Evolutionary conservation across 352 stramenopile species (phyloP).

Genomic region (Nothophytophthora sp.): DNA sequence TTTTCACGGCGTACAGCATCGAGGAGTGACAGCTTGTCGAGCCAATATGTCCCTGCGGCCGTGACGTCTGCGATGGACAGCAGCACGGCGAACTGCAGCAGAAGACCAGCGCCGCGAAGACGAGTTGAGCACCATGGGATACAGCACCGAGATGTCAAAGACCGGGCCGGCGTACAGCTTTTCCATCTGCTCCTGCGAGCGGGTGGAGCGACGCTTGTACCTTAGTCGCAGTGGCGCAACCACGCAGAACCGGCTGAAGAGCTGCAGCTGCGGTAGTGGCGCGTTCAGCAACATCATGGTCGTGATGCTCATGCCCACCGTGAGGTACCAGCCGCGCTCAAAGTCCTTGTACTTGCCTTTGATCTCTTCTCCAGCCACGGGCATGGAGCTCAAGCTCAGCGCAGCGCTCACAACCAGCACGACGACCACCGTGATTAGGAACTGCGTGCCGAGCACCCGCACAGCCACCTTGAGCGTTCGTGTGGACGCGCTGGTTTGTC

Average conservation of each 20-base stretch:
- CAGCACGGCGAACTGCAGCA: slow-evolving; percentile 51
- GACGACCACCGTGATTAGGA: slow-evolving; percentile 61
- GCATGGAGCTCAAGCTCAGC: slow-evolving; percentile 24
- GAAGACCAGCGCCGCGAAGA: slow-evolving; percentile 65
- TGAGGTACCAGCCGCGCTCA: slow-evolving; percentile 53
- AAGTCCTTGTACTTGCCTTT: slow-evolving; percentile 54
- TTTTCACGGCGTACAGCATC: slow-evolving; percentile 51
- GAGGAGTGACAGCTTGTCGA: slow-evolving; percentile 58
- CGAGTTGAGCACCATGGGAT: slow-evolving; percentile 63
- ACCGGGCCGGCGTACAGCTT: slow-evolving; percentile 41
- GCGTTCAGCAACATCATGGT: slow-evolving; percentile 61
- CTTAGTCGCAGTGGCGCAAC: slow-evolving; percentile 26
- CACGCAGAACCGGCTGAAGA: slow-evolving; percentile 33
- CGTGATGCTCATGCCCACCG: slow-evolving; percentile 51
- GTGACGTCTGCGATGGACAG: slow-evolving; percentile 44
- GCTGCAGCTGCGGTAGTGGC: slow-evolving; percentile 44
- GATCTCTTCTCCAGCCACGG: slow-evolving; percentile 33
- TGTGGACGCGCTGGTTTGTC: slow-evolving; percentile 50
- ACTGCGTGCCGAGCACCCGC: slow-evolving; percentile 55
- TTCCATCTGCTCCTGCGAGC: slow-evolving; percentile 51
- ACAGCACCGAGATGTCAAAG: slow-evolving; percentile 54
- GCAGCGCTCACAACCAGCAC: slow-evolving; percentile 56
- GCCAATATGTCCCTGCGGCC: slow-evolving; percentile 34
- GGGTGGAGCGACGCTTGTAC: slow-evolving; percentile 26
- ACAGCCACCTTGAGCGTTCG: slow-evolving; percentile 40